These are phyloP conservation scores for Chytridiales sp. DNA, from an alignment of 371 early-diverging fungal genomes.

Conservation along the genomic window DNA sequence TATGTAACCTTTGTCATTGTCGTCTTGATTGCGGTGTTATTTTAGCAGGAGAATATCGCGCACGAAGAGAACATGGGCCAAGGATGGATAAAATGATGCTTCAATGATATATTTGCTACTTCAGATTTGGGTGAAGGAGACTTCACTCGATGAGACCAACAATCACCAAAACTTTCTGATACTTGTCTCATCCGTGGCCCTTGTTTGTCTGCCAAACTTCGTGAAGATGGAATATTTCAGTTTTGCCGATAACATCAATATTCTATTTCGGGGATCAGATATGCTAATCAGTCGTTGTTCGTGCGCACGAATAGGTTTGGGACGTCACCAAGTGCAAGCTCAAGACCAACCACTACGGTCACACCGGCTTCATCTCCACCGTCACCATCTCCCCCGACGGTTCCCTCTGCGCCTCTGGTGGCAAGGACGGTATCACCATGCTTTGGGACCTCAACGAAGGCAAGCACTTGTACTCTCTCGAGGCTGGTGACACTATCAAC, in stretches of 20 bases:
- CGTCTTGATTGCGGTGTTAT: constrained; percentile 12
- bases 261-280: no score
- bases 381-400: constrained; percentile 99
- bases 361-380: constrained; percentile 97
- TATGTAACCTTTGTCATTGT: constrained; percentile 37
- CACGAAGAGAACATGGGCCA: not conserved
- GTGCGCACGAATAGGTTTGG: constrained; percentile 92
- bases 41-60: not conserved
- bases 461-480: constrained; percentile 98
- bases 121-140: no score
- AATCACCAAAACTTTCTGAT: constrained; percentile 45
- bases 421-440: constrained; percentile 98
- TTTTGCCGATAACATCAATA: no score
- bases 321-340: constrained; percentile 97
- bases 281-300: no score
- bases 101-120: constrained; percentile 63
- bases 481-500: constrained; percentile 94
- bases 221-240: no score
- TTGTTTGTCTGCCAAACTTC: not conserved
- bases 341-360: constrained; percentile 98
- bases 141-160: constrained; percentile 59
- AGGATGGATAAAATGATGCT: constrained; percentile 32
- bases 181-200: not conserved
- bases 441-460: constrained; percentile 99
- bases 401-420: constrained; percentile 99